phyloP scores from a whole-genome alignment of 768 basidiomycete genomes.

The Termitomyces sp. region DNA sequence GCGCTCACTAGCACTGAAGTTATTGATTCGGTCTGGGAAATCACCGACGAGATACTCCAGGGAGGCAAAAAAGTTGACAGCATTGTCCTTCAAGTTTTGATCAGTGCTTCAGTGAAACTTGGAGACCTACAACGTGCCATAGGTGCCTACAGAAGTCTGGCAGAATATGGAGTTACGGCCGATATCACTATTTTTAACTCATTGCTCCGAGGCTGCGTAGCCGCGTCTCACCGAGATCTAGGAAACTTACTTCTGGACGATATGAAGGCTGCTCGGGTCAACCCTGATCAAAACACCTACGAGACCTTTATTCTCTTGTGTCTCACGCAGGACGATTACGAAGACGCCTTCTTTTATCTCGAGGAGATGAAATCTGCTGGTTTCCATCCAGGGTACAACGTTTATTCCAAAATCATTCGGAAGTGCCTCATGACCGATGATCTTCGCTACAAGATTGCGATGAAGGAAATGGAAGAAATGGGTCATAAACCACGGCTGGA shows the following conservation, averaged over 20 bases:
- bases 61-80: conserved; percentile 49
- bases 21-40: conserved; percentile 59
- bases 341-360: conserved; percentile 85
- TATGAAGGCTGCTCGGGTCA: conserved; percentile 51
- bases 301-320: conserved; percentile 64
- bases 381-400: conserved; percentile 41
- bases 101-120: conserved; percentile 54
- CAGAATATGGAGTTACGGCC: conserved; percentile 50
- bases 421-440: conserved; percentile 56
- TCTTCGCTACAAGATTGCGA: conserved; percentile 52
- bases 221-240: conserved; percentile 52
- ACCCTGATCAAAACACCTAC: conserved; percentile 57
- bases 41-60: conserved; percentile 54
- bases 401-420: conserved; percentile 57
- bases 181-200: conserved; percentile 63
- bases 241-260: conserved; percentile 65
- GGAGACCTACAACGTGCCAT: conserved; percentile 73
- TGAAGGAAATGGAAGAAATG: conserved; percentile 65
- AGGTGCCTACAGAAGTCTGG: conserved; percentile 63
- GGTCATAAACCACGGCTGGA: conserved; percentile 35
- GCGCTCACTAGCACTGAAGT: conserved; percentile 42
- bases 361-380: conserved; percentile 77
- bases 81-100: conserved; percentile 57
- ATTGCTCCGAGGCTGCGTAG: conserved; percentile 61
- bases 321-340: conserved; percentile 67